Evolutionary conservation across 2,329 filamentous ascomycete genomes (phyloP), one percentile per base, ranked within the genome.

Genomic region (Colletotrichum falcatum): DNA sequence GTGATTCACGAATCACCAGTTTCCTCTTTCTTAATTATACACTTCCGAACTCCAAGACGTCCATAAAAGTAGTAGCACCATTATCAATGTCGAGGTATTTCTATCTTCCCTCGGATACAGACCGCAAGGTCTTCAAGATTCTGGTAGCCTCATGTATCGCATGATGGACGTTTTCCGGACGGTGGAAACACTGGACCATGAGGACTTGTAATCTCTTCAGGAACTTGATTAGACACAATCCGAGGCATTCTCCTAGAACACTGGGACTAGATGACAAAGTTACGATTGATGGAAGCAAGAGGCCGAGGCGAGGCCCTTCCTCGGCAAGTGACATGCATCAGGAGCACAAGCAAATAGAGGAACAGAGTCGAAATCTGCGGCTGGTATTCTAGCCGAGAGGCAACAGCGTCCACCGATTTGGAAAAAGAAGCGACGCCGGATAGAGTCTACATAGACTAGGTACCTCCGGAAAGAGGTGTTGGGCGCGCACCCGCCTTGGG

Each of bases 21-120:
- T 23, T 23, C 9, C 44, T n/a, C 8, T 20, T n/a, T 11, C 2
- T 7, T n/a, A n/a, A 5, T 23, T 9, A 46, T 18, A 7, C 20
- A n/a, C 1, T n/a, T 4, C 7, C 1, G 1, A n/a, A n/a, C 11
- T n/a, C 11, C 20, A n/a, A 11, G 6, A n/a, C 3, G 5, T n/a
- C 7, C 9, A 9, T 44, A n/a, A 14, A 11, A 20, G 12, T n/a
- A 39, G 35, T 8, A 0, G 5, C 18, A 42, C 2, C 9, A 20
- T 8, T 42, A 42, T 20, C 0, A 39, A 2, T 20, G 6, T 42
- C 18, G 16, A 42, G 16, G 9, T 8, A 6, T 20, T 8, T 8
- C 18, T 8, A 16, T 14, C 5, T 16, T 39, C 37, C 12, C 14
- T 16, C 37, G 7, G 12, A 5, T 16, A 39, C 16, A 4, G 12